These are phyloP conservation scores for Clavulina sp. DNA, from an alignment of 768 basidiomycete genomes.

Conservation along the genomic window DNA sequence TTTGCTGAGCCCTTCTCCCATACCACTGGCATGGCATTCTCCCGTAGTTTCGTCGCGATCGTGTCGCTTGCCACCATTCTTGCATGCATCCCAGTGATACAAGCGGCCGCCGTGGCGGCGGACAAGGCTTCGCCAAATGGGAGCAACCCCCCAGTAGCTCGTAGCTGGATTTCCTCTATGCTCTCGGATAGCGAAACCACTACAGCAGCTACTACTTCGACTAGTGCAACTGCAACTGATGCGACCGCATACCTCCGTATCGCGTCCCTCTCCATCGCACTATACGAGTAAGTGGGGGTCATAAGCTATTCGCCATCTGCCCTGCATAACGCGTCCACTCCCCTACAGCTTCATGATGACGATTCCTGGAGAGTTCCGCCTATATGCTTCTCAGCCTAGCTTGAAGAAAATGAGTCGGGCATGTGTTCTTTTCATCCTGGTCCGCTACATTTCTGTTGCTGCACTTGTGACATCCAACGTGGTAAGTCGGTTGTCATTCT, in stretches of 20 bases:
- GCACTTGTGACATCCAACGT: neutral
- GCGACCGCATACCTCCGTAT: neutral
- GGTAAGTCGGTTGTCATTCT: too few relatives aligned
- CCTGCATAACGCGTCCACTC: neutral
- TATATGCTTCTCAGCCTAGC: neutral
- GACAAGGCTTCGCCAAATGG: too few relatives aligned
- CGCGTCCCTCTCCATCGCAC: neutral
- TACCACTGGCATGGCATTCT: too few relatives aligned
- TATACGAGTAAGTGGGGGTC: neutral
- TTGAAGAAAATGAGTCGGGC: neutral
- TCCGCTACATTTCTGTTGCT: neutral
- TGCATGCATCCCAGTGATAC: too few relatives aligned
- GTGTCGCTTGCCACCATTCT: too few relatives aligned
- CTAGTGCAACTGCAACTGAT: too few relatives aligned
- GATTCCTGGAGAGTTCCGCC: neutral
- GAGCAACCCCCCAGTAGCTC: too few relatives aligned
- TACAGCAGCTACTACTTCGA: neutral
- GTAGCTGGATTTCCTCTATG: too few relatives aligned
- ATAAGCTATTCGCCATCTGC: neutral
- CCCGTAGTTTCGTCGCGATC: too few relatives aligned
- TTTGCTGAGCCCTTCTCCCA: too few relatives aligned
- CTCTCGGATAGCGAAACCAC: neutral
- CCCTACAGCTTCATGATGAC: neutral
- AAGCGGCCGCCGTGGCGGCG: too few relatives aligned
- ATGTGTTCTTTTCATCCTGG: neutral